Base-by-base conservation (phyloP, 257 asterid genomes). In the Mentha longifolia region DNA sequence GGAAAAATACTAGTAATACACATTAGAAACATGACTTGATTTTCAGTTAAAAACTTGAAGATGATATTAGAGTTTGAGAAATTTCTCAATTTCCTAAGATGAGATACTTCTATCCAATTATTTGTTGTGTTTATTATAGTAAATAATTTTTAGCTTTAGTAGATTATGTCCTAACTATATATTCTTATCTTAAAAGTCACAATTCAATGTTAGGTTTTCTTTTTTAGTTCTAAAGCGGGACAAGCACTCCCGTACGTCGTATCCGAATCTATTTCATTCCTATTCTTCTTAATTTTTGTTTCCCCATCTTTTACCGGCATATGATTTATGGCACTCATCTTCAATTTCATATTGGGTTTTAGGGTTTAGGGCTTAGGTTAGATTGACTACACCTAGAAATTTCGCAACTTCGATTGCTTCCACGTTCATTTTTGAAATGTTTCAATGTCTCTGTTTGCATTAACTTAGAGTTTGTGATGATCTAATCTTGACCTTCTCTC, bases 171-270 rank as follows among this genome's bases (percentile, higher is more conserved):
- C n/a, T n/a, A n/a, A n/a, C n/a, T n/a, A n/a, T n/a, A n/a, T n/a
- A n/a, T n/a, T n/a, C n/a, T n/a, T n/a, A n/a, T n/a, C n/a, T n/a
- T n/a, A n/a, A n/a, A n/a, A n/a, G n/a, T n/a, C n/a, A n/a, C n/a
- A n/a, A n/a, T n/a, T n/a, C n/a, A n/a, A n/a, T n/a, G n/a, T n/a
- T n/a, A n/a, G n/a, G n/a, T n/a, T n/a, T n/a, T n/a, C n/a, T n/a
- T n/a, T n/a, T n/a, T n/a, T n/a, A n/a, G n/a, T n/a, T n/a, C n/a
- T n/a, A n/a, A n/a, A n/a, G 20, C 92, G 98, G 43, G 99, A 95
- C 77, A 80, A 85, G 67, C 99, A 89, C 88, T 95, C 98, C 49
- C 97, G 99, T 17, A 89, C 96, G 7, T 97, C 98, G 99, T 95
- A 95, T 87, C 83, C 87, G 76, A 61, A 55, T 56, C 35, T 57